Percentiles rank a stretch among this genome's conserved stretches.
Conservation (phyloP, 2,329 filamentous ascomycete species). For the Aspergillus jensenii region DNA sequence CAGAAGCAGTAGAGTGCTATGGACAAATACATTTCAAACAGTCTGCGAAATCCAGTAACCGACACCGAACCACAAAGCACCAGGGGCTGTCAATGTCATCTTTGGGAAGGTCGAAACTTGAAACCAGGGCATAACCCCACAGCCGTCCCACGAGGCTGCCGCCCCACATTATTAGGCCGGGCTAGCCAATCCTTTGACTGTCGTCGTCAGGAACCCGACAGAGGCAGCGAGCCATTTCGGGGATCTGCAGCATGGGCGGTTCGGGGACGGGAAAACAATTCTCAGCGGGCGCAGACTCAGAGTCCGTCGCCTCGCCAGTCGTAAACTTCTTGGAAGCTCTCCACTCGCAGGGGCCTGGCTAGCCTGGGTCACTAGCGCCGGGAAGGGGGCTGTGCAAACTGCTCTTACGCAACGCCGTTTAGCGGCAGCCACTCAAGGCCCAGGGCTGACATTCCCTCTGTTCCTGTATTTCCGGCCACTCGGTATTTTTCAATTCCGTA, state of each 20-base stretch:
- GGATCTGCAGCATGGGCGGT: constrained; percentile 14
- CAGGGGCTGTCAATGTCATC: constrained; percentile 11
- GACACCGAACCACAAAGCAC: not conserved
- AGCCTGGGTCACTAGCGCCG: constrained; percentile 22
- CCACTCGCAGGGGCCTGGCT: constrained; percentile 14
- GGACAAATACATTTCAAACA: not conserved
- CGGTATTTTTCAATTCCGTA: not conserved
- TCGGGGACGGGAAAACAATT: constrained; percentile 14
- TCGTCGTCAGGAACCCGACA: not conserved
- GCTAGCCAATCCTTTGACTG: not conserved
- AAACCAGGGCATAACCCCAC: constrained; percentile 23
- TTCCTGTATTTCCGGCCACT: not conserved
- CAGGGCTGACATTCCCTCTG: constrained; percentile 5
- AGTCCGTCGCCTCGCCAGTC: not conserved
- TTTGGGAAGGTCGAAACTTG: constrained; percentile 4
- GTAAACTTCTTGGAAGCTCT: not conserved
- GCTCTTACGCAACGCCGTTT: constrained; percentile 25
- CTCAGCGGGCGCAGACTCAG: not conserved
- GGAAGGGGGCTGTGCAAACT: constrained; percentile 28
- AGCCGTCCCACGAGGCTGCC: constrained; percentile 24
- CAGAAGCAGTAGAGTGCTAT: not conserved
- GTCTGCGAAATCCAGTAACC: not conserved
- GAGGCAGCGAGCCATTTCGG: constrained; percentile 1
- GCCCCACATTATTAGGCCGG: constrained; percentile 13
- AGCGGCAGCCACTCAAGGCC: constrained; percentile 8